A percentile compares a stretch with the other conserved stretches of the same genome.
Evolutionary conservation across 495 filamentous ascomycete species (phyloP).

Genomic region (Penicillium argentinense): DNA sequence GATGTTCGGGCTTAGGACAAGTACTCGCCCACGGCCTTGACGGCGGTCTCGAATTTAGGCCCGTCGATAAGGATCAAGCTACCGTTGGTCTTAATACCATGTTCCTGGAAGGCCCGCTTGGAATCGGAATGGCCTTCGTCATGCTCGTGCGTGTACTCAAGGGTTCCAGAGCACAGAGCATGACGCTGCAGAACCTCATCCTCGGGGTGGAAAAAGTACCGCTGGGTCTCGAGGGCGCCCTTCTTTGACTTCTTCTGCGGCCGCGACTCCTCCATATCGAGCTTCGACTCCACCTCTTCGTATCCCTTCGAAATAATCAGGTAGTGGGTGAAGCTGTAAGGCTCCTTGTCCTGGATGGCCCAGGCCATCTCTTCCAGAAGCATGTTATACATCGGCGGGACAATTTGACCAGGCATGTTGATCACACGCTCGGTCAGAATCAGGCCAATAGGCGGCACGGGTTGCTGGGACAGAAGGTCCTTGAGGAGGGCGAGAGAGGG

Average conservation of each 20-base stretch:
- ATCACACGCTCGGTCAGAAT: constrained; percentile 88
- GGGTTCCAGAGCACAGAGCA: constrained; percentile 62
- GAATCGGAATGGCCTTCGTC: constrained; percentile 81
- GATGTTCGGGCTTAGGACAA: constrained; percentile 48
- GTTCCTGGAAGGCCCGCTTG: constrained; percentile 90
- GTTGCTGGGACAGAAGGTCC: constrained; percentile 53
- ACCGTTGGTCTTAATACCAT: constrained; percentile 82
- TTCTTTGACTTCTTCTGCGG: constrained; percentile 78
- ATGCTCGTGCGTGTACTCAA: constrained; percentile 73
- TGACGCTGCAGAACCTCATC: constrained; percentile 84
- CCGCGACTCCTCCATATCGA: constrained; percentile 68
- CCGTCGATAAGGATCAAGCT: constrained; percentile 78
- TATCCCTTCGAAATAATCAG: constrained; percentile 89
- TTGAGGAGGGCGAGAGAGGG: constrained; percentile 54
- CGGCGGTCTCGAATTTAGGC: constrained; percentile 61
- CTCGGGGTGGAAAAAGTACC: constrained; percentile 95
- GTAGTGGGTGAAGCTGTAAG: constrained; percentile 91
- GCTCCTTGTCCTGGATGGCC: constrained; percentile 87
- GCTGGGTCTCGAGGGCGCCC: constrained; percentile 44
- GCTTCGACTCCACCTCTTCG: constrained; percentile 75
- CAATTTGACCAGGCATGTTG: constrained; percentile 89
- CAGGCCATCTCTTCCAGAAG: constrained; percentile 88
- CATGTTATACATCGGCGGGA: constrained; percentile 97
- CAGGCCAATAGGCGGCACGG: constrained; percentile 66
- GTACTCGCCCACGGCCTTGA: constrained; percentile 71